Percentiles rank a stretch among this genome's conserved stretches.
Evolutionary conservation across 768 basidiomycete species (phyloP).

Genomic region (Rhizopogon salebrosus): DNA sequence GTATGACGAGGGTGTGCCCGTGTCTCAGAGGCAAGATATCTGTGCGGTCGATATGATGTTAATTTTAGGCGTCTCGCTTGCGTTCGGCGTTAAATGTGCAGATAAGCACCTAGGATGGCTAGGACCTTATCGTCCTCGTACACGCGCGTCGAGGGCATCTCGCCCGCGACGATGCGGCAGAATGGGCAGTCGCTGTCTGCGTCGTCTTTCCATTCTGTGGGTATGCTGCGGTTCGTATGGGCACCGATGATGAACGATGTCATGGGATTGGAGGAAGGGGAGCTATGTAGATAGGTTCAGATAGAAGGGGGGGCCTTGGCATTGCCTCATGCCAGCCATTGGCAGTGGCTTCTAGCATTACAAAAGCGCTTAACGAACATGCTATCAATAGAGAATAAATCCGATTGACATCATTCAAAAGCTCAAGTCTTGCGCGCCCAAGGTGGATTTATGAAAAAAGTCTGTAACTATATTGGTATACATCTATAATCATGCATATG

Average conservation of each 20-base stretch:
- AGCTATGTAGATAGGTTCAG: no score
- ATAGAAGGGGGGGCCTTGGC: no score
- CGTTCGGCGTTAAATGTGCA: constrained; percentile 36
- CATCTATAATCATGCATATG: constrained; percentile 35
- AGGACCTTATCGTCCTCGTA: constrained; percentile 62
- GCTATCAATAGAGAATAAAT: no score
- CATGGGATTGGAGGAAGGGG: constrained; percentile 34
- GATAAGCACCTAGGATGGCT: constrained; percentile 53
- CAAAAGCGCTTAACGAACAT: neutral
- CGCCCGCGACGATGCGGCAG: constrained; percentile 56
- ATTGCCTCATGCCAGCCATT: neutral
- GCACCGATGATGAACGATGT: constrained; percentile 71
- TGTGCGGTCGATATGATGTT: constrained; percentile 18
- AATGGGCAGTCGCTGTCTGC: constrained; percentile 45
- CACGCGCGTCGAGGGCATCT: constrained; percentile 42
- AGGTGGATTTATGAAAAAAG: neutral
- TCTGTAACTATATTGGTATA: constrained; percentile 1
- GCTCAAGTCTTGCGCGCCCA: neutral
- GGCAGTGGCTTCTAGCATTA: neutral
- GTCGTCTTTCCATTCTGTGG: constrained; percentile 46
- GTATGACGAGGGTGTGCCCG: constrained; percentile 69
- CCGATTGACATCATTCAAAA: no score
- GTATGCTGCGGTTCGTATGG: constrained; percentile 43
- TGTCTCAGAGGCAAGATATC: constrained; percentile 64
- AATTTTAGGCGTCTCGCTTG: no score